Conservation (phyloP, 225 moss, liverwort and hornwort species). For the Sphagnum tenellum region DNA sequence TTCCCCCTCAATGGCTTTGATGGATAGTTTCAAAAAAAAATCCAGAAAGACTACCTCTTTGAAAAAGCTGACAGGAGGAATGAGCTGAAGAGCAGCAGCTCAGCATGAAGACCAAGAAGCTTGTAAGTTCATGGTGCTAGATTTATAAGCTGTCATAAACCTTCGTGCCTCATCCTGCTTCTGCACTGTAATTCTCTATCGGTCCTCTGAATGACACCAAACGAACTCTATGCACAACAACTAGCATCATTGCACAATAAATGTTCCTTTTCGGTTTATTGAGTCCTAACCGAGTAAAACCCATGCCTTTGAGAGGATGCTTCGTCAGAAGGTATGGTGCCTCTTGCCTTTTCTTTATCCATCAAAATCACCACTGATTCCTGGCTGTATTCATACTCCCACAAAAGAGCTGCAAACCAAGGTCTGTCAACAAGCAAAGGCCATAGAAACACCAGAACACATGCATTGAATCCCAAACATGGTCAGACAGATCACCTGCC, state of each 20-base stretch:
- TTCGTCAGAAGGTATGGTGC: not conserved
- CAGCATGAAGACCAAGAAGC: conserved; percentile 35
- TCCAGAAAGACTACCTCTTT: conserved; percentile 19
- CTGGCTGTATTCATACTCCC: no score
- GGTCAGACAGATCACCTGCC: conserved; percentile 11
- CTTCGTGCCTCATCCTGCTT: conserved; percentile 35
- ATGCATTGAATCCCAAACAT: not conserved
- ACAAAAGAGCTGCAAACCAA: no score
- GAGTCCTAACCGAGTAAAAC: not conserved
- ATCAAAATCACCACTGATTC: no score
- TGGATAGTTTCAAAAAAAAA: no score
- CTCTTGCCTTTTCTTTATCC: no score
- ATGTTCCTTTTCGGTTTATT: not conserved
- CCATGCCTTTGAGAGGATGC: not conserved
- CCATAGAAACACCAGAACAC: not conserved
- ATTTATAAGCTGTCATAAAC: conserved; percentile 34
- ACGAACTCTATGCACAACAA: not conserved
- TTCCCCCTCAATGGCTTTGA: no score
- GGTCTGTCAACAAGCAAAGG: no score
- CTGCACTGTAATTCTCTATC: conserved; percentile 47
- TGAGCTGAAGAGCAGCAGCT: conserved; percentile 41
- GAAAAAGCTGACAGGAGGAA: conserved; percentile 46
- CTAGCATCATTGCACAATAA: not conserved
- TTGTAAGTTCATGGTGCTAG: conserved; percentile 36
- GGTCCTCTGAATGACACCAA: conserved; percentile 7